Evolutionary conservation across 2,329 filamentous ascomycete species (phyloP).

Genomic region (Calonectria ilicicola): DNA sequence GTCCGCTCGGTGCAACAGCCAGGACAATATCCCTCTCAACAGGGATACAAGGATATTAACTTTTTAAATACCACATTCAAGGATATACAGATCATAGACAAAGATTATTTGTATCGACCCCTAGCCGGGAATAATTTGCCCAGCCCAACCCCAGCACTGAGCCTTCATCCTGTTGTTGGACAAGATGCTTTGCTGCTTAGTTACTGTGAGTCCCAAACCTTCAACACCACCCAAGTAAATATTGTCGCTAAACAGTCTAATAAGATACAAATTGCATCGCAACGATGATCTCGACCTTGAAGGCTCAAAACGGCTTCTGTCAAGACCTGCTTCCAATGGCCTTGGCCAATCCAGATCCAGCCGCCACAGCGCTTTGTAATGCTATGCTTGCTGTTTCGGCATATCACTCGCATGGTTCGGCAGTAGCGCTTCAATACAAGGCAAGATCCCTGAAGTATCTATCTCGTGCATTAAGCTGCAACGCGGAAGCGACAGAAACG

Average conservation of each 20-base stretch:
- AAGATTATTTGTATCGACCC: not conserved
- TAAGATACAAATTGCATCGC: conserved; percentile 55
- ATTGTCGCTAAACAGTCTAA: not conserved
- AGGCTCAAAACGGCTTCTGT: conserved; percentile 60
- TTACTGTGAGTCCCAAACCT: conserved; percentile 31
- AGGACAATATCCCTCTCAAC: not conserved
- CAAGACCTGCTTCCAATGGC: conserved; percentile 60
- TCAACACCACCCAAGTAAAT: too few relatives aligned
- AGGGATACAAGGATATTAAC: conserved; percentile 47
- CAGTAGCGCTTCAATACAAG: conserved; percentile 57
- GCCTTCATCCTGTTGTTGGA: conserved; percentile 21
- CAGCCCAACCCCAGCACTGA: conserved; percentile 18
- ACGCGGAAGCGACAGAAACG: conserved; percentile 43
- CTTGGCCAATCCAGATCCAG: conserved; percentile 47
- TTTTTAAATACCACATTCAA: conserved; percentile 55
- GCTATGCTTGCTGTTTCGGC: conserved; percentile 59
- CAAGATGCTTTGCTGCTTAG: conserved; percentile 30
- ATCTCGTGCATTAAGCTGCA: conserved; percentile 50
- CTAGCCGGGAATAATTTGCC: not conserved
- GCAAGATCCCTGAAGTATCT: conserved; percentile 54
- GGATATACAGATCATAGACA: conserved; percentile 41
- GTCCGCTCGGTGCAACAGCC: not conserved
- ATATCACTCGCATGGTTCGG: conserved; percentile 54
- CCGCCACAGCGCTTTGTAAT: conserved; percentile 54
- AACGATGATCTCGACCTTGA: conserved; percentile 60